Percentiles rank a stretch among this genome's conserved stretches.
Evolutionary conservation across 257 asterid species (phyloP).

Genomic region (Fraxinus cuspidata): DNA sequence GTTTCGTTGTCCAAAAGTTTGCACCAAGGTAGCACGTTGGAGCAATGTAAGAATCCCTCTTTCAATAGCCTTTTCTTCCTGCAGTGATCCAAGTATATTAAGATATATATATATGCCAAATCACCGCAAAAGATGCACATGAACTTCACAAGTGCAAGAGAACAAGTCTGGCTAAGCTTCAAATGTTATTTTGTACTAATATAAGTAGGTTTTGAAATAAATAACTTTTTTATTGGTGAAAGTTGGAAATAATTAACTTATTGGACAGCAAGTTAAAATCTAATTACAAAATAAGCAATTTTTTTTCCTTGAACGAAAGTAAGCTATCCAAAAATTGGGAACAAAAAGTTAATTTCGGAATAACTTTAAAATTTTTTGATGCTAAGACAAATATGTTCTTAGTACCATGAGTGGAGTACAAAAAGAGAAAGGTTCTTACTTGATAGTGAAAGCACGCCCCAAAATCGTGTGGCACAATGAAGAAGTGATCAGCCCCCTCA

Average conservation of each 20-base stretch:
- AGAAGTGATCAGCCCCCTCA: slow-evolving; percentile 57
- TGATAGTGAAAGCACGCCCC: slow-evolving; percentile 57
- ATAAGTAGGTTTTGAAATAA: not conserved
- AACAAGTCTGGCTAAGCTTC: not conserved
- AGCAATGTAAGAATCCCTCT: slow-evolving; percentile 76
- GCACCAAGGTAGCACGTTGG: slow-evolving; percentile 75
- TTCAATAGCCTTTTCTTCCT: slow-evolving; percentile 88
- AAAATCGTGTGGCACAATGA: slow-evolving; percentile 49
- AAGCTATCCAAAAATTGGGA: not conserved
- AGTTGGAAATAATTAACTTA: not conserved
- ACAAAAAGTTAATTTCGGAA: not conserved
- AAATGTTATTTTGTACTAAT: no score
- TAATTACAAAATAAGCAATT: not conserved
- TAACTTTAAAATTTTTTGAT: not conserved
- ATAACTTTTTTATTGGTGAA: not conserved
- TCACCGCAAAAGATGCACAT: not conserved
- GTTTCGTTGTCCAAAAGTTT: slow-evolving; percentile 83
- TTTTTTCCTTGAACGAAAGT: not conserved
- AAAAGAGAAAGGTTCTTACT: slow-evolving; percentile 18
- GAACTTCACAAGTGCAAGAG: not conserved
- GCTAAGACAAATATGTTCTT: not conserved
- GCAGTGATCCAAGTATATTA: slow-evolving; percentile 15
- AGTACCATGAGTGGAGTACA: not conserved
- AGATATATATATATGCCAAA: not conserved
- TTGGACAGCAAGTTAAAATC: not conserved